Percentiles rank a stretch among this genome's conserved stretches.
Conservation (phyloP, 495 filamentous ascomycete genomes). For the Lindgomyces ingoldianus region DNA sequence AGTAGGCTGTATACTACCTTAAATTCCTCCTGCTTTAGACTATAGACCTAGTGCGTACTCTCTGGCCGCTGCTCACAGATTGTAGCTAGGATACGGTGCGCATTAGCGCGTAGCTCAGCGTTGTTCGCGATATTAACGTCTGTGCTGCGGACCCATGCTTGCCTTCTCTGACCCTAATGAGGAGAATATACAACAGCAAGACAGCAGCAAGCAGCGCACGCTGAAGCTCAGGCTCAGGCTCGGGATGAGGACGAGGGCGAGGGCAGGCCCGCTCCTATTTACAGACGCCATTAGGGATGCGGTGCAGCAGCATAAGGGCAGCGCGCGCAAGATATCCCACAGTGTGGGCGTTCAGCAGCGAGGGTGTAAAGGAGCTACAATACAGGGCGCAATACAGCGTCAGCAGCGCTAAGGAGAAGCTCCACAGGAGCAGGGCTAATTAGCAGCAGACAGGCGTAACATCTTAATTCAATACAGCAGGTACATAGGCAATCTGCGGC, state of each 20-base stretch:
- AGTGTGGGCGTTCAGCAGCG: not conserved
- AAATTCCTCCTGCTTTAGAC: conserved; percentile 11
- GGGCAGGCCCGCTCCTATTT: not conserved
- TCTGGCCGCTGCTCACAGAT: not conserved
- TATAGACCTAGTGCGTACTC: conserved; percentile 6
- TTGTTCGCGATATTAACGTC: not conserved
- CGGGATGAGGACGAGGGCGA: too few relatives aligned
- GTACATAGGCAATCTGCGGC: not conserved
- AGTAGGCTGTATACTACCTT: conserved; percentile 8
- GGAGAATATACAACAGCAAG: not conserved
- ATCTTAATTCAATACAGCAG: not conserved
- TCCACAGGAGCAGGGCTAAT: not conserved
- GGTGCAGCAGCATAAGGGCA: not conserved
- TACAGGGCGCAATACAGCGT: not conserved
- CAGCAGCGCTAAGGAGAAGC: not conserved
- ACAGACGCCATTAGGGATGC: not conserved
- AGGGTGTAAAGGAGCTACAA: not conserved
- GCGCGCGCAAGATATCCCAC: not conserved
- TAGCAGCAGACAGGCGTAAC: not conserved
- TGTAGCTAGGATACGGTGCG: not conserved
- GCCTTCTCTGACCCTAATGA: not conserved
- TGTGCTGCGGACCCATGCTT: not conserved
- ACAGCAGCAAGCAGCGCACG: not conserved
- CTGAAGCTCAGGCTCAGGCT: not conserved
- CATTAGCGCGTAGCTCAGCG: conserved; percentile 1